These are phyloP conservation scores for Mycena sp. DNA, from an alignment of 1,284 basidiomycete genomes.

Conservation along the genomic window DNA sequence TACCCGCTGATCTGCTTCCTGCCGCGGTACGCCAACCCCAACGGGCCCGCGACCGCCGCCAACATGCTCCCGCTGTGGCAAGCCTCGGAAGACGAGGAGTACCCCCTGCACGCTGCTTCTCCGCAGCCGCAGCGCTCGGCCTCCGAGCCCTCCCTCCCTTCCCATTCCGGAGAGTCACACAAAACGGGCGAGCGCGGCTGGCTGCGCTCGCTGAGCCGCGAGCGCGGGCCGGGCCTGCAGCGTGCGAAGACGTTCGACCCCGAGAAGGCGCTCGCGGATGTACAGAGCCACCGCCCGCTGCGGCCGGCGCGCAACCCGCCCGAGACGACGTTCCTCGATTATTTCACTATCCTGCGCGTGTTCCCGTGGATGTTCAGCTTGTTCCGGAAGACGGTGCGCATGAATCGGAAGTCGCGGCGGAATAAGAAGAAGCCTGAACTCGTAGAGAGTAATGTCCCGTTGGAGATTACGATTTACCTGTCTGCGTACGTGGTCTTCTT, in stretches of 20 bases:
- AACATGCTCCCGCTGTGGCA: conserved; percentile 70
- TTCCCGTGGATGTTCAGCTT: conserved; percentile 50
- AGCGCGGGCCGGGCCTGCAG: not conserved
- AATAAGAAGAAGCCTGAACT: conserved; percentile 52
- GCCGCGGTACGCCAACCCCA: conserved; percentile 55
- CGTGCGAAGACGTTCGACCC: conserved; percentile 59
- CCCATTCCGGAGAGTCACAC: conserved; percentile 19
- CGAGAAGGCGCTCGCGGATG: conserved; percentile 60
- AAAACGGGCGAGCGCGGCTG: not conserved
- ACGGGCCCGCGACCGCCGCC: conserved; percentile 34
- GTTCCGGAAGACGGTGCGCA: conserved; percentile 27
- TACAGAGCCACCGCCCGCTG: conserved; percentile 58
- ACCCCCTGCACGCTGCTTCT: conserved; percentile 33
- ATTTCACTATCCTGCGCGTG: conserved; percentile 63
- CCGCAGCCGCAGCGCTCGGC: conserved; percentile 14
- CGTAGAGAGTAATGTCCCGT: conserved; percentile 70
- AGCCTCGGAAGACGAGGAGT: conserved; percentile 50
- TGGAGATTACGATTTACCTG: conserved; percentile 65
- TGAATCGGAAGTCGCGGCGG: not conserved
- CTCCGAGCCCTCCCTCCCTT: conserved; percentile 16
- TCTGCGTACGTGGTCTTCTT: conserved; percentile 5
- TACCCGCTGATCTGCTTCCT: conserved; percentile 70
- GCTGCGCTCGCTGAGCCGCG: not conserved
- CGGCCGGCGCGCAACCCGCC: conserved; percentile 66
- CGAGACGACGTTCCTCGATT: conserved; percentile 56